Evolutionary conservation across 371 early-diverging fungal species (phyloP).

Genomic region (Lichtheimia ornata): DNA sequence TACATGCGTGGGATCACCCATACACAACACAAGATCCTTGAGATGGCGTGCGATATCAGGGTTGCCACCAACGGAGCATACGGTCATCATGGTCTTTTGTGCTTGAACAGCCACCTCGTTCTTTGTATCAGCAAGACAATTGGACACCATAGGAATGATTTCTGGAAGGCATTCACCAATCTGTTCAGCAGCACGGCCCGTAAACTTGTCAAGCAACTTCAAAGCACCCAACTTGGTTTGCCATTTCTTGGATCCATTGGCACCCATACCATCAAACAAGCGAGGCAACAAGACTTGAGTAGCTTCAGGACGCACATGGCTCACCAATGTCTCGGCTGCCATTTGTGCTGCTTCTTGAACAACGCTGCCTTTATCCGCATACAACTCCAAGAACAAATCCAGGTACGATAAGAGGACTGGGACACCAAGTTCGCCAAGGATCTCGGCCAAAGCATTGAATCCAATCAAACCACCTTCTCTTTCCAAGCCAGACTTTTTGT

Average conservation of each 20-base stretch:
- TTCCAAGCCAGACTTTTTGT: slow-evolving; percentile 74
- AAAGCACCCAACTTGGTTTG: slow-evolving; percentile 75
- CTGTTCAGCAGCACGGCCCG: slow-evolving; percentile 63
- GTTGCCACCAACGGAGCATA: slow-evolving; percentile 77
- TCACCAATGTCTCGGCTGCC: slow-evolving; percentile 57
- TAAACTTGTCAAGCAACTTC: slow-evolving; percentile 55
- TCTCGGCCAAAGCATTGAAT: slow-evolving; percentile 63
- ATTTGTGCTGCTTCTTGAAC: slow-evolving; percentile 76
- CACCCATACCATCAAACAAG: slow-evolving; percentile 61
- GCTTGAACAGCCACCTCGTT: slow-evolving; percentile 58
- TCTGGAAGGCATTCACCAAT: slow-evolving; percentile 68
- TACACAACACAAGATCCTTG: slow-evolving; percentile 69
- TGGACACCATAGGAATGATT: slow-evolving; percentile 72
- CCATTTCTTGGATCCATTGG: slow-evolving; percentile 70
- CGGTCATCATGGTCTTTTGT: slow-evolving; percentile 61
- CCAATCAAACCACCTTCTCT: slow-evolving; percentile 76
- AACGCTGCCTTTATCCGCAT: slow-evolving; percentile 73
- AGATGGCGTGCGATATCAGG: slow-evolving; percentile 74
- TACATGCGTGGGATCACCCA: slow-evolving; percentile 74
- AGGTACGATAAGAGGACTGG: slow-evolving; percentile 64
- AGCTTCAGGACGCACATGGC: slow-evolving; percentile 59
- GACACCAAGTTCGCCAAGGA: slow-evolving; percentile 56
- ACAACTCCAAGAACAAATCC: slow-evolving; percentile 59
- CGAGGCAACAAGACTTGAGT: slow-evolving; percentile 59
- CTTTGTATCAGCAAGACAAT: slow-evolving; percentile 75